These are phyloP conservation scores for Chionographis japonica DNA, from an alignment of 106 monocot genomes.

Conservation along the genomic window DNA sequence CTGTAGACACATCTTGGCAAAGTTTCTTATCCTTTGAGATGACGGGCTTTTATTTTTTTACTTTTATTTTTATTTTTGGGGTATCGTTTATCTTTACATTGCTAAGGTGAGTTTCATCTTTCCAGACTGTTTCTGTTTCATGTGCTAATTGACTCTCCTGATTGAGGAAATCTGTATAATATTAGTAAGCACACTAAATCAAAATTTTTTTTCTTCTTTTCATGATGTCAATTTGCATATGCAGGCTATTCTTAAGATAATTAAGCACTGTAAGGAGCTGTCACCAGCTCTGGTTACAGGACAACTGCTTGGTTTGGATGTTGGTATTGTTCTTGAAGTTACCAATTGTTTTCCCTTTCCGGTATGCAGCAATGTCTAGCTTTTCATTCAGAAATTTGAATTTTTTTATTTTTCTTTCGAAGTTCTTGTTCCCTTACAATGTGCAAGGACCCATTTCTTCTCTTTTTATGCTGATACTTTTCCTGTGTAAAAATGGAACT, in stretches of 20 bases:
- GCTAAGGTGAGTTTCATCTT: no score
- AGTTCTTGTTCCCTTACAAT: background rate
- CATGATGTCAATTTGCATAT: background rate
- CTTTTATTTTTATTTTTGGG: no score
- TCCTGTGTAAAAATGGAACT: background rate
- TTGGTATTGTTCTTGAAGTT: constrained; percentile 93
- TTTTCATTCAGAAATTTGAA: background rate
- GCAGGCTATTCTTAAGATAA: constrained; percentile 89
- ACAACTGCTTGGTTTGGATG: constrained; percentile 95
- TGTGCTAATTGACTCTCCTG: background rate
- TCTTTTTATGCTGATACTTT: background rate
- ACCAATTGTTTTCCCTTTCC: constrained; percentile 99
- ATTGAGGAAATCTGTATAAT: background rate
- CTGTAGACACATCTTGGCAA: no score
- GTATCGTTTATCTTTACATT: no score
- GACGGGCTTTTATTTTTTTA: no score
- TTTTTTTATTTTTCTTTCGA: background rate
- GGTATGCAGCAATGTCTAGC: constrained; percentile 17
- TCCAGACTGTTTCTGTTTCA: no score
- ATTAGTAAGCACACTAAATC: background rate
- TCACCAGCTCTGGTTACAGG: constrained; percentile 89
- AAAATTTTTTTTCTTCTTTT: background rate
- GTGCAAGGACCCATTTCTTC: background rate
- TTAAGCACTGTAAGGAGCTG: constrained; percentile 96
- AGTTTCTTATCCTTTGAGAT: no score